These are phyloP conservation scores for Auxenochlorella pyrenoidosa DNA, from an alignment of 139 green algal genomes.

Conservation along the genomic window DNA sequence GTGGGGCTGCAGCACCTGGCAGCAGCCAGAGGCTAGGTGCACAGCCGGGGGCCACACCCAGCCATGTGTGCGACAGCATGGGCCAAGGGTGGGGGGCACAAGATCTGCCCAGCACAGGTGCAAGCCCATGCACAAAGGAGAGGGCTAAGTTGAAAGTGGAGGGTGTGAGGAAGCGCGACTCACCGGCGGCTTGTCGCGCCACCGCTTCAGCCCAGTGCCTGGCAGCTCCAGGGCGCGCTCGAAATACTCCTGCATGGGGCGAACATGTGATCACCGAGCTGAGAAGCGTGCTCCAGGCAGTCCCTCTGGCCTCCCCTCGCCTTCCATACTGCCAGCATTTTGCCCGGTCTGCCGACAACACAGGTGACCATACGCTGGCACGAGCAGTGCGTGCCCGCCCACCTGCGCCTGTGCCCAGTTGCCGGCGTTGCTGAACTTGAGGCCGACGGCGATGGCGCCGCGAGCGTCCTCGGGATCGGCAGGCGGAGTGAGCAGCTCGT, in stretches of 20 bases:
- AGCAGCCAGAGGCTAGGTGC: too few relatives aligned
- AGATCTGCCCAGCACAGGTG: too few relatives aligned
- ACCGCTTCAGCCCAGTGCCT: slow-evolving; percentile 82
- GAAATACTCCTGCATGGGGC: slow-evolving; percentile 59
- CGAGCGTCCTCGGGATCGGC: slow-evolving; percentile 16
- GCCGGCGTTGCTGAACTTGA: slow-evolving; percentile 43
- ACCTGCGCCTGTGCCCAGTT: slow-evolving; percentile 36
- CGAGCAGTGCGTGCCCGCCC: not conserved
- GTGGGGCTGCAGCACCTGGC: too few relatives aligned
- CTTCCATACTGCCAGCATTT: too few relatives aligned
- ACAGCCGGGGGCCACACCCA: too few relatives aligned
- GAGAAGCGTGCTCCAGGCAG: too few relatives aligned
- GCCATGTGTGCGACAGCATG: too few relatives aligned
- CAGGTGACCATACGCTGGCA: not conserved
- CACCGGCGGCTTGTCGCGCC: slow-evolving; percentile 83
- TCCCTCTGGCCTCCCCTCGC: too few relatives aligned
- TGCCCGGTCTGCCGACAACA: not conserved
- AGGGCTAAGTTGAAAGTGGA: too few relatives aligned
- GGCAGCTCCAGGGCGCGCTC: slow-evolving; percentile 77
- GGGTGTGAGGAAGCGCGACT: not conserved
- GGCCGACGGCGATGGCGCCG: slow-evolving; percentile 56
- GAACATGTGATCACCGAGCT: too few relatives aligned
- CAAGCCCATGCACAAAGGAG: too few relatives aligned
- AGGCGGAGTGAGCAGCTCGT: not conserved
- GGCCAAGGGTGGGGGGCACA: too few relatives aligned